A percentile compares a stretch with the other conserved stretches of the same genome.
Evolutionary conservation across 1,284 basidiomycete species (phyloP).

Genomic region (Ustilago loliicola): DNA sequence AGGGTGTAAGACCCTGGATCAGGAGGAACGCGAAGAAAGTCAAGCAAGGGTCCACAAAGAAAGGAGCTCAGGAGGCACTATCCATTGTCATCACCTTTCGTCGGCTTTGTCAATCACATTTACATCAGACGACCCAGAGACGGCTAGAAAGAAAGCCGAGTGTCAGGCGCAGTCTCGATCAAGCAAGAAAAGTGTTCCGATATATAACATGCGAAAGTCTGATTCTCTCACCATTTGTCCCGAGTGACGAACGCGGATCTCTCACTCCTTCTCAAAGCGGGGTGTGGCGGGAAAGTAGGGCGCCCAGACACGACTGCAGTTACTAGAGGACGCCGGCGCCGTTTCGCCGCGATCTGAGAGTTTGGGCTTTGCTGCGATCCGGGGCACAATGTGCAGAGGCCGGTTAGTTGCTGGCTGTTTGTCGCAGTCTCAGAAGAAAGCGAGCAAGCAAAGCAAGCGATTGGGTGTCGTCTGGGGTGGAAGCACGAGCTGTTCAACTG

Average conservation of each 20-base stretch:
- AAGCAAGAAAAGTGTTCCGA: neutral
- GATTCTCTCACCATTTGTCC: neutral
- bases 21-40: neutral
- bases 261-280: neutral
- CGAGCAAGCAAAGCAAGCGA: slow-evolving; percentile 3
- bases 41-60: neutral
- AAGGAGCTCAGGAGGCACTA: neutral
- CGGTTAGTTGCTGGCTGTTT: slow-evolving; percentile 8
- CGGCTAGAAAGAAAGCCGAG: neutral
- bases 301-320: neutral
- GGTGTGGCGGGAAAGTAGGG: neutral
- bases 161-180: neutral
- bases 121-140: neutral
- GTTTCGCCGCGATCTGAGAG: neutral
- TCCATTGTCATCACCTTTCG: neutral
- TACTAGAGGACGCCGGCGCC: neutral
- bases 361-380: neutral
- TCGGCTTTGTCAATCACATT: neutral
- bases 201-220: neutral
- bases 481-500: neutral
- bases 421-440: neutral
- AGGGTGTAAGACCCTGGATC: neutral
- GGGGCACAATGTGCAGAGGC: neutral
- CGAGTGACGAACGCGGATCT: neutral
- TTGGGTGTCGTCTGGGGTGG: neutral